Percentiles rank a stretch among this genome's conserved stretches.
phyloP scores from a whole-genome alignment of 495 filamentous ascomycete genomes.

The Cudoniella acicularis region DNA sequence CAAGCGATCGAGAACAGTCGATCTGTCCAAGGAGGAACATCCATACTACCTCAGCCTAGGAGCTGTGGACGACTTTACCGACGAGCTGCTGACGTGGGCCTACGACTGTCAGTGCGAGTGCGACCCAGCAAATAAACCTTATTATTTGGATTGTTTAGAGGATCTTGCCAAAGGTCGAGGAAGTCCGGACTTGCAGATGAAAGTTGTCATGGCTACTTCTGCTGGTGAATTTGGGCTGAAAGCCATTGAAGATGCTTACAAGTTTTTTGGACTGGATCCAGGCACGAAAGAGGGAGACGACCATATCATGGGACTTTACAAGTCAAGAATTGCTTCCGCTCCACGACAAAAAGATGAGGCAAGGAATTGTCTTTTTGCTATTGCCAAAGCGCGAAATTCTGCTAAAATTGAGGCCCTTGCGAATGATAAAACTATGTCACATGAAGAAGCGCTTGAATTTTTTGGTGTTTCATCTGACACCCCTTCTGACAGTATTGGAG shows the following conservation, averaged over 20 bases:
- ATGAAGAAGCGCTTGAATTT: slow-evolving; percentile 24
- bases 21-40: slow-evolving; percentile 22
- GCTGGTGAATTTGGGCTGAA: slow-evolving; percentile 20
- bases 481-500: slow-evolving; percentile 25
- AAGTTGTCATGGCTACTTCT: slow-evolving; percentile 23
- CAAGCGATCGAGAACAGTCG: slow-evolving; percentile 15
- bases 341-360: slow-evolving; percentile 29
- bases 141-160: slow-evolving; percentile 27
- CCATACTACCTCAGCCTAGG: slow-evolving; percentile 26
- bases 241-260: slow-evolving; percentile 25
- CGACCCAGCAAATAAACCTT: slow-evolving; percentile 23
- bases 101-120: slow-evolving; percentile 25
- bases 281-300: slow-evolving; percentile 24
- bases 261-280: slow-evolving; percentile 21
- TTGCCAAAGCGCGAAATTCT: slow-evolving; percentile 25
- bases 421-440: slow-evolving; percentile 24
- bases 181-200: slow-evolving; percentile 22
- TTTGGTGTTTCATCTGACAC: slow-evolving; percentile 20
- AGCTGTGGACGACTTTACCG: slow-evolving; percentile 22
- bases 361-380: slow-evolving; percentile 16
- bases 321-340: slow-evolving; percentile 25
- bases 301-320: slow-evolving; percentile 28
- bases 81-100: slow-evolving; percentile 23
- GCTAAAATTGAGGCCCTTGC: slow-evolving; percentile 23
- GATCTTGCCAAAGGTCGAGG: slow-evolving; percentile 23